Base-by-base conservation (phyloP, 495 filamentous ascomycete genomes). In the Evernia prunastri region DNA sequence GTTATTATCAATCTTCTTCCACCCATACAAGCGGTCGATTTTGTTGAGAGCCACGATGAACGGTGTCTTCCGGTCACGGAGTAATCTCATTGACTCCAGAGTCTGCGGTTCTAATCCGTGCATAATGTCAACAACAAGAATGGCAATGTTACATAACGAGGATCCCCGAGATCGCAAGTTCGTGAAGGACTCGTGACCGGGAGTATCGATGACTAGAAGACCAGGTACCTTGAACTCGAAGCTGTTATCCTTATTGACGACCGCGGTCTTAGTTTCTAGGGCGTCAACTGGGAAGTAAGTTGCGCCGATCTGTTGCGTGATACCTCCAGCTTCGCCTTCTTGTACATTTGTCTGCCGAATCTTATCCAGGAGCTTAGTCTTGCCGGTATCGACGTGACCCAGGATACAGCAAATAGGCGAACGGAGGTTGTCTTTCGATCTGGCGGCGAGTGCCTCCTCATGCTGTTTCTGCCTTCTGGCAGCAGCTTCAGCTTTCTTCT, bases 11-110 rank as follows among this genome's bases (percentile, higher is more conserved):
- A 96, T 90, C 77, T 91, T 89, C 80, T 93, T 93, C 95, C 95
- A 99, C 74, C 87, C 89, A 72, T 96, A 97, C 13, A 99, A 87
- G 86, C 95, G 92, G 85, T 99, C 95, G 67, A 99, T 97, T 83
- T 99, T 99, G 84, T 99, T 99, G 68, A 99, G 80, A 3, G 95
- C 95, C 54, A 99, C 95, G 69, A 99, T 96, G 81, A 99, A 99
- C 15, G 95, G 94, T 53, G 95, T 99, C 76, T 92, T 95, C 64
- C 91, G 83, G 70, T 97, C 93, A 70, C 94, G 84, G 42, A 99
- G 85, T 60, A 99, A 77, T 65, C 86, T 87, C 89, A 99, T 97
- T 11, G 95, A 97, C 75, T 99, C 95, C 10, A 97, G 82, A 31
- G 95, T 99, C 74, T 99, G 95, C 20, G 91, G 95, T 75, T 99